These are phyloP conservation scores for Digitaria exilis DNA, from an alignment of 202 grass and related monocot species.

Conservation along the genomic window DNA sequence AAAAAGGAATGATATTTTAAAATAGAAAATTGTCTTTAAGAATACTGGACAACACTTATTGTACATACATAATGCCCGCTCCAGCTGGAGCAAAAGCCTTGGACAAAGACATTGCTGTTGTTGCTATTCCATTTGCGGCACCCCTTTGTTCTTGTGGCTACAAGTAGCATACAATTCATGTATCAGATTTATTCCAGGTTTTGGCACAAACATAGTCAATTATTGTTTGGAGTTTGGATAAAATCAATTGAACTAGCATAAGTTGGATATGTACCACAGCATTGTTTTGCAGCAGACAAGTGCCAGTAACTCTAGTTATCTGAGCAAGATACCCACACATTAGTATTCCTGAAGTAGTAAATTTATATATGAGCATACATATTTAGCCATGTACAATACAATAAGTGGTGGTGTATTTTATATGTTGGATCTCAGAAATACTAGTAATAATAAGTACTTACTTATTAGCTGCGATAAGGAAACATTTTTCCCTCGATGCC, in stretches of 20 bases:
- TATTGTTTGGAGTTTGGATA: not conserved
- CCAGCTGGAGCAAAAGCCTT: conserved; percentile 73
- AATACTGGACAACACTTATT: not conserved
- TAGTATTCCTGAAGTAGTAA: not conserved
- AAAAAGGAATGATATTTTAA: not conserved
- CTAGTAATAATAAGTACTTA: too few relatives aligned
- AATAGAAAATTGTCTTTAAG: not conserved
- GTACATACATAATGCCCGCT: conserved; percentile 68
- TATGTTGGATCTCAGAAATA: not conserved
- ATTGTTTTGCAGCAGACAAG: conserved; percentile 51
- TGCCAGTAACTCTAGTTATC: conserved; percentile 65
- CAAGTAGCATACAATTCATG: not conserved
- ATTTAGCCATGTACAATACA: too few relatives aligned
- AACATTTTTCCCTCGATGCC: too few relatives aligned
- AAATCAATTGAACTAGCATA: not conserved
- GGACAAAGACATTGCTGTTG: conserved; percentile 71
- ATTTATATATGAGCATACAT: not conserved
- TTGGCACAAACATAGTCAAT: not conserved
- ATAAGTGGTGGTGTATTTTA: not conserved
- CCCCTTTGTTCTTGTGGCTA: conserved; percentile 82
- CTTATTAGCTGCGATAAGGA: too few relatives aligned
- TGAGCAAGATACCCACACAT: conserved; percentile 38
- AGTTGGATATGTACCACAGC: conserved; percentile 37
- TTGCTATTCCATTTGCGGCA: conserved; percentile 77
- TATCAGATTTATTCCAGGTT: not conserved